Conservation (phyloP, 495 filamentous ascomycete genomes). For the Immersiella caudata region DNA sequence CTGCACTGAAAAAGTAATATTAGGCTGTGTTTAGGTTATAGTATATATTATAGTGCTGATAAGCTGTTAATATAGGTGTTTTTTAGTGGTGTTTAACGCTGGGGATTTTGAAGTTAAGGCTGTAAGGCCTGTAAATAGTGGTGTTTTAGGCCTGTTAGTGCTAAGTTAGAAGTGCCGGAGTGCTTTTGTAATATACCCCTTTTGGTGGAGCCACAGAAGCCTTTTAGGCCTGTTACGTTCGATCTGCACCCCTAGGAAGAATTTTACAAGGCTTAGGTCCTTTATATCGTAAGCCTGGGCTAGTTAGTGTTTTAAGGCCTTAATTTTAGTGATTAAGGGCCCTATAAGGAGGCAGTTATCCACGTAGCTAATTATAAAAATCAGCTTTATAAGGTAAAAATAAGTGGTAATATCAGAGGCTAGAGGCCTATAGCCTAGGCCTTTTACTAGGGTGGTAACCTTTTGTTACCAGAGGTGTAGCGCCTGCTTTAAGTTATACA, state of each 20-base stretch:
- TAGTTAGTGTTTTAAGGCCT: not conserved
- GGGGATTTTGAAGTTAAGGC: not conserved
- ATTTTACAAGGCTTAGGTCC: not conserved
- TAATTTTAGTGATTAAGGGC: not conserved
- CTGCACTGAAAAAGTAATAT: not conserved
- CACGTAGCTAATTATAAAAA: not conserved
- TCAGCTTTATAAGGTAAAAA: not conserved
- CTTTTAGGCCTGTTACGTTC: not conserved
- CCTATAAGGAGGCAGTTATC: not conserved
- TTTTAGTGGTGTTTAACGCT: not conserved
- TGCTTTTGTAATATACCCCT: not conserved
- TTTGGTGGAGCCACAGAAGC: not conserved
- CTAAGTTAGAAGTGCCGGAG: not conserved
- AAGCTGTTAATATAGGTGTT: not conserved
- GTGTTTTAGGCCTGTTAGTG: not conserved
- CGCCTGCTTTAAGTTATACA: not conserved
- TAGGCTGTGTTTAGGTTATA: not conserved
- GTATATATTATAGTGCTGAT: not conserved
- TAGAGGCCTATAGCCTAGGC: not conserved
- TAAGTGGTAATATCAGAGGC: not conserved
- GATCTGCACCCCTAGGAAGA: not conserved
- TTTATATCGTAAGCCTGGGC: not conserved
- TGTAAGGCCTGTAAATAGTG: not conserved
- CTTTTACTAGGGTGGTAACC: not conserved
- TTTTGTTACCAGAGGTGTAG: not conserved